Conservation (phyloP, 805 yeast genomes). For the Candida adriatica region DNA sequence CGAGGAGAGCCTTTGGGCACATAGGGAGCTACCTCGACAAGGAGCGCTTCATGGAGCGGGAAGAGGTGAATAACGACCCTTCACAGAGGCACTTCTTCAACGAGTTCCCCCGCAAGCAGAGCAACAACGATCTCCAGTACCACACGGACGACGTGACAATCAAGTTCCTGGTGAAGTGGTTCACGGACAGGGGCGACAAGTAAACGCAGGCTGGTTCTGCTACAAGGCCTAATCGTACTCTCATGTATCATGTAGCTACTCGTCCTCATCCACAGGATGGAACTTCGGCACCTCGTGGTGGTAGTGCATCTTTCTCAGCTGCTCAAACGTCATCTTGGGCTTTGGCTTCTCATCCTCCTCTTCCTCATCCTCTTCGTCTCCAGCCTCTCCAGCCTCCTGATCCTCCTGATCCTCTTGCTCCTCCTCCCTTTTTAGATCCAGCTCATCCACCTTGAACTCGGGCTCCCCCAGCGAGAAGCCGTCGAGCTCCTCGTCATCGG, state of each 20-base stretch:
- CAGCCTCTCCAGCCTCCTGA: constrained; percentile 24
- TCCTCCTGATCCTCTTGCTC: constrained; percentile 29
- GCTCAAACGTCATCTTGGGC: constrained; percentile 51
- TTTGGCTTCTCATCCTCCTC: not conserved
- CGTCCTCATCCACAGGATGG: constrained; percentile 8
- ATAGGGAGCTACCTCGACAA: constrained; percentile 7
- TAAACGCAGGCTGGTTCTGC: no score
- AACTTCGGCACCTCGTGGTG: constrained; percentile 40
- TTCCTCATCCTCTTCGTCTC: not conserved
- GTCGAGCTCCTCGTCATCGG: constrained; percentile 49
- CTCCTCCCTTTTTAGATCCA: constrained; percentile 8
- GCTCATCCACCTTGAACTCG: constrained; percentile 32
- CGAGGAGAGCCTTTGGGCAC: constrained; percentile 1
- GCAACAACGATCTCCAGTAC: constrained; percentile 22
- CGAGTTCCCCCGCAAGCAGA: constrained; percentile 24
- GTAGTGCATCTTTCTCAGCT: constrained; percentile 74
- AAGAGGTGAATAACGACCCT: constrained; percentile 14
- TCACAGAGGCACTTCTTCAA: constrained; percentile 17
- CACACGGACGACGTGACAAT: constrained; percentile 24
- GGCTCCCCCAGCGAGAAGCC: constrained; percentile 54
- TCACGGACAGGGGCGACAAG: no score
- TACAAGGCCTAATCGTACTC: no score
- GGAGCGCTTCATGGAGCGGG: constrained; percentile 11
- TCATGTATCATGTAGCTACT: no score
- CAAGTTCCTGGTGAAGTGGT: constrained; percentile 22